Evolutionary conservation across 495 filamentous ascomycete genomes (phyloP), one percentile per base, ranked within the genome.

Genomic region (Trichoderma asperelloides): DNA sequence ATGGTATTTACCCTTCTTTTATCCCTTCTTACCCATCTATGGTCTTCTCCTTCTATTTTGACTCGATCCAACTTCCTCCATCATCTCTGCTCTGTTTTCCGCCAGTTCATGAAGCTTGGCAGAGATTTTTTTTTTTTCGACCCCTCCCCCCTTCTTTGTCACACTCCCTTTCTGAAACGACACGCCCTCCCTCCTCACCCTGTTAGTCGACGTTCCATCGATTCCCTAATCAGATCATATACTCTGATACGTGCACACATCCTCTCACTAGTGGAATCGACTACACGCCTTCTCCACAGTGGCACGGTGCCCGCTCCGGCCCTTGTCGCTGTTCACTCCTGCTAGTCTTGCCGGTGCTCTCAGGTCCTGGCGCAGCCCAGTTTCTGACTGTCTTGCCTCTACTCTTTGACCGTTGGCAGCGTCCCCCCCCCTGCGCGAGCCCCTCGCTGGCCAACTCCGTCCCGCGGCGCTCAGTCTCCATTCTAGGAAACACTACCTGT

Each of bases 161-260:
- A 30, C 55, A 60, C 55, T 60, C 55, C 55, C 55, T 30, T 28
- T 60, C 23, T 60, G 55, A 60, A 60, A 60, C 55, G 16, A 18
- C 55, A 60, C 55, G 55, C 55, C 55, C 55, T 60, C 55, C 55
- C 7, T 25, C 55, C 55, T 28, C 55, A 28, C 55, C 55, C 55
- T 60, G 55, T 30, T 60, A 60, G 55, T 30, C 28, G 55, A 28
- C 25, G 55, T 60, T 25, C 55, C 55, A 60, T 60, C 55, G 55
- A 60, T 60, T 60, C 55, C 55, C 55, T 28, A 60, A 60, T 60
- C 55, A 60, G 55, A 60, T 60, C 55, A 60, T 30, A 28, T 73
- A 64, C 76, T 71, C 74, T 77, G 76, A 77, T 74, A 75, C 75
- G 71, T 73, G 69, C 74, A 60, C 73, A 70, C 67, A 37, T 71